These are phyloP conservation scores for Neopestalotiopsis sp. DNA, from an alignment of 2,329 filamentous ascomycete genomes.

Conservation along the genomic window DNA sequence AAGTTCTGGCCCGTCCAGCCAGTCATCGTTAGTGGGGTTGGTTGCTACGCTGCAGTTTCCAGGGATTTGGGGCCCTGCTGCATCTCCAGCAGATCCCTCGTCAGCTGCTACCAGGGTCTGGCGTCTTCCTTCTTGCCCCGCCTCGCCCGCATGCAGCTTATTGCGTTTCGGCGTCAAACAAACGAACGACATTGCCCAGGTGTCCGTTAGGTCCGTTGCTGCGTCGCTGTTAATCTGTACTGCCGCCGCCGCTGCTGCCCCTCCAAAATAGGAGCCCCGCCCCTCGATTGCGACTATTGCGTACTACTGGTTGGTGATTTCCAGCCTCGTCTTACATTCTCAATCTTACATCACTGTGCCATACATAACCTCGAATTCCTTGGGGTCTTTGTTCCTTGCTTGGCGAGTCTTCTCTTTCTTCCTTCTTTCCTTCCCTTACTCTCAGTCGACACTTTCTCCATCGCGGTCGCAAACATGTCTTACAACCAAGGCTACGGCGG, in stretches of 20 bases:
- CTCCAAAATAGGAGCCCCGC: neutral
- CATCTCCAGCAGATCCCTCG: neutral
- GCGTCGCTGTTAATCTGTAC: no score
- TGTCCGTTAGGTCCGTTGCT: neutral
- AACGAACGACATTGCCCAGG: no score
- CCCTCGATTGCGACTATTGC: neutral
- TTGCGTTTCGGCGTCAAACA: no score
- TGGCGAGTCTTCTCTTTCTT: slow-evolving; percentile 2
- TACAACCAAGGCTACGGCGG: slow-evolving; percentile 21
- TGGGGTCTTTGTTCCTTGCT: slow-evolving; percentile 1
- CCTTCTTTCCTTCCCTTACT: neutral
- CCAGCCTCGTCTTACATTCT: slow-evolving; percentile 9
- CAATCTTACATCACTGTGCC: neutral
- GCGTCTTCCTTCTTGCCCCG: neutral
- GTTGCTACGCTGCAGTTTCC: neutral
- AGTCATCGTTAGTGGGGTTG: neutral
- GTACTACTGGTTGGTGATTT: neutral
- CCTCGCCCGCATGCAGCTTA: neutral
- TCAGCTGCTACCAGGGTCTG: neutral
- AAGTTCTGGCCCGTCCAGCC: neutral
- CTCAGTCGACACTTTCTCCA: neutral
- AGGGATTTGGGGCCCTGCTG: neutral
- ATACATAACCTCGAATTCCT: neutral
- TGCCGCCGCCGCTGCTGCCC: neutral
- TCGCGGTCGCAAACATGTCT: slow-evolving; percentile 13